Evolutionary conservation across 169 alveolate genomes (phyloP).

Genomic region (Plasmodium berghei): DNA sequence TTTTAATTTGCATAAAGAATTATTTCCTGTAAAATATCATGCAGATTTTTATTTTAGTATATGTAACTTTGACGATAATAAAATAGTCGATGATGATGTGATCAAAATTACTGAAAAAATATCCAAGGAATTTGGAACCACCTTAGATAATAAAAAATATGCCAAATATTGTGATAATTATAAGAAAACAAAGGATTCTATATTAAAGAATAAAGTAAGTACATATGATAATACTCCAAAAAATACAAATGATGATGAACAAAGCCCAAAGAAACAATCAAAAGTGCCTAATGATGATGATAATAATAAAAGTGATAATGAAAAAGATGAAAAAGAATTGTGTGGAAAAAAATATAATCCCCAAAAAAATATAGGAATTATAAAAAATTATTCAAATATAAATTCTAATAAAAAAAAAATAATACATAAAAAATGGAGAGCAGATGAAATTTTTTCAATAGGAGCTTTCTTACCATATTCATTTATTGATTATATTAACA

Average conservation of each 20-base stretch:
- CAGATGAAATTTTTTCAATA: conserved; percentile 69
- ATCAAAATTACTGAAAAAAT: conserved; percentile 43
- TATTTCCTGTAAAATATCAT: conserved; percentile 73
- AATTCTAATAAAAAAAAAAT: conserved; percentile 10
- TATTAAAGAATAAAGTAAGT: background rate
- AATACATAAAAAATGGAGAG: conserved; percentile 74
- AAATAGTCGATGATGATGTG: conserved; percentile 46
- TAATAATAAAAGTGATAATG: background rate
- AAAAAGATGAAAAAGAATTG: background rate
- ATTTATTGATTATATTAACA: conserved; percentile 71
- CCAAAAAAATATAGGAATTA: conserved; percentile 4
- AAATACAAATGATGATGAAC: background rate
- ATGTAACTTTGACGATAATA: conserved; percentile 74
- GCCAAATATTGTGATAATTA: background rate
- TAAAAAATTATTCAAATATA: conserved; percentile 16
- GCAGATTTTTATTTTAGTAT: conserved; percentile 74
- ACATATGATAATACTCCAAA: background rate
- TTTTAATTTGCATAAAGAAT: conserved; percentile 55
- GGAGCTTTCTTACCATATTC: conserved; percentile 73
- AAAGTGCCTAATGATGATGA: background rate
- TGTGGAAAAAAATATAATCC: conserved; percentile 6
- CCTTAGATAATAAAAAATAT: conserved; percentile 8
- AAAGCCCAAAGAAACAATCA: background rate
- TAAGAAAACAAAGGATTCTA: background rate
- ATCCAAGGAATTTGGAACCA: conserved; percentile 6